Evolutionary conservation across 1,284 basidiomycete genomes (phyloP), one percentile per base, ranked within the genome.

Genomic region (Ceratobasidium sp.): DNA sequence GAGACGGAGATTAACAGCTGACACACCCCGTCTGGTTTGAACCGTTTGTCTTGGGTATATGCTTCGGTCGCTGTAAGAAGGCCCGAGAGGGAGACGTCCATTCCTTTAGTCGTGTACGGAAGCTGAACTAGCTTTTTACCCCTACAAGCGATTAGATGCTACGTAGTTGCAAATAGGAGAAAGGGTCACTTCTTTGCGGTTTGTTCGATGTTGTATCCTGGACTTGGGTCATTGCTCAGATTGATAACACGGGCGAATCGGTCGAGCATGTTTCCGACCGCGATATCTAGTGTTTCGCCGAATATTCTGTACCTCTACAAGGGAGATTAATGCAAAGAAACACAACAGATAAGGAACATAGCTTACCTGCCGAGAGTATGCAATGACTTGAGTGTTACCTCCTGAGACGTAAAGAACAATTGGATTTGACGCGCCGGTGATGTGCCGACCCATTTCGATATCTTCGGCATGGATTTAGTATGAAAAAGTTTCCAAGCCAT

Each of bases 331-430:
- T 26, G 23, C n/a, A 2, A 49, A 18, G 46, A 13, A 58, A 23
- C 28, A 9, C 33, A 23, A 15, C n/a, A 26, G 66, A 51, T 15
- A 33, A 9, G 13, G 46, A 7, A 7, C 18, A n/a, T 44, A 26
- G 60, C 49, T 75, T 75, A 49, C 72, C 58, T 99, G 96, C 81
- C 96, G 94, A n/a, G 96, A 98, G 85, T 99, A 99, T 0, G 98
- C 98, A 81, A 99, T 99, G 46, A 99, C 97, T 86, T 99, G 98
- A 0, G 98, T 99, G 86, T 99, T 99, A 10, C 98, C 98, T 18
- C 98, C 98, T 0, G 97, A 99, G 13, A 99, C 98, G 84, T 99
- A 99, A 46, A 99, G 91, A 1, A 99, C 97, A 82, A 99, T 94
- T 0, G 98, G 98, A 83, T 99, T 98, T 79, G 92, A 91, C 1